A percentile compares a stretch with the other conserved stretches of the same genome.
Evolutionary conservation across 1,284 basidiomycete species (phyloP).

Genomic region (Neolentinus lepideus): DNA sequence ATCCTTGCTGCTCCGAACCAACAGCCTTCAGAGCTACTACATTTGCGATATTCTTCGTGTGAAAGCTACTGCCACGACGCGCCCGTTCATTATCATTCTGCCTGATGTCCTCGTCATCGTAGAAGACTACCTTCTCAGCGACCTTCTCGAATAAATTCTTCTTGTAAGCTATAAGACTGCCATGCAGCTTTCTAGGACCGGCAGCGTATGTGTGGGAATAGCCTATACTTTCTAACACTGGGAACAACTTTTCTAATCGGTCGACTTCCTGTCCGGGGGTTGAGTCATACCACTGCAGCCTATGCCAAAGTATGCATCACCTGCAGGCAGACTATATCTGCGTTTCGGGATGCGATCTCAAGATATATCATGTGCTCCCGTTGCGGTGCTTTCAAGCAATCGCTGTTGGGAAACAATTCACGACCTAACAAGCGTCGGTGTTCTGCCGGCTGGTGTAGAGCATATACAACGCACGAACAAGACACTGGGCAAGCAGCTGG

Average conservation of each 20-base stretch:
- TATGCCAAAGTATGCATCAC: slow-evolving; percentile 26
- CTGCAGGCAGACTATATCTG: slow-evolving; percentile 82
- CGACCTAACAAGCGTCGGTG: slow-evolving; percentile 44
- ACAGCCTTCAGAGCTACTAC: slow-evolving; percentile 58
- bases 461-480: slow-evolving; percentile 56
- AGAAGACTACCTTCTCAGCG: slow-evolving; percentile 43
- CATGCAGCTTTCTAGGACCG: slow-evolving; percentile 74
- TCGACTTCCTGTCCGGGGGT: slow-evolving; percentile 60
- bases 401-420: slow-evolving; percentile 78
- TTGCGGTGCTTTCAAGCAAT: slow-evolving; percentile 70
- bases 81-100: slow-evolving; percentile 24
- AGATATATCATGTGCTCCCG: slow-evolving; percentile 69
- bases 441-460: not conserved
- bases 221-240: slow-evolving; percentile 48
- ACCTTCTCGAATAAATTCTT: slow-evolving; percentile 39
- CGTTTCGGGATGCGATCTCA: slow-evolving; percentile 60
- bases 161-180: slow-evolving; percentile 74
- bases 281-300: not conserved
- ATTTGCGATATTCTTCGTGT: slow-evolving; percentile 79
- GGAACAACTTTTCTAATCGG: slow-evolving; percentile 56
- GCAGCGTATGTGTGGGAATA: slow-evolving; percentile 57
- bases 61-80: slow-evolving; percentile 56
- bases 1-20: slow-evolving; percentile 33
- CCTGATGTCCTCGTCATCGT: slow-evolving; percentile 59
- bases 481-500: slow-evolving; percentile 69